Evolutionary conservation across 2,329 filamentous ascomycete genomes (phyloP), one percentile per base, ranked within the genome.

Genomic region (Nemania sp.): DNA sequence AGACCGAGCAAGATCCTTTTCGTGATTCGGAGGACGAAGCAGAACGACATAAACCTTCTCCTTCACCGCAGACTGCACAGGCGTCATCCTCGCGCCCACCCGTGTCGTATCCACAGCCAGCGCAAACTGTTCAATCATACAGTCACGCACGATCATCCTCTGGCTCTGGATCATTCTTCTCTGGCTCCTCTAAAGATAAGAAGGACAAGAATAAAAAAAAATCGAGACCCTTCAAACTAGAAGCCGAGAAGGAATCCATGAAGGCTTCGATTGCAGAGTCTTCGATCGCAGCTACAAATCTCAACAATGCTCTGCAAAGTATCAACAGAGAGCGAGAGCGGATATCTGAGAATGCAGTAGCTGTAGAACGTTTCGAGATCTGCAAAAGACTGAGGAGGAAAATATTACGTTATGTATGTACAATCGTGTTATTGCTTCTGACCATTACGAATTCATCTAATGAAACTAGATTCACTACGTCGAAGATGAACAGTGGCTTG

Each of bases 251-350:
- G 70, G 89, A 89, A 0, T 80, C 88, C 56, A 91, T 99, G 77
- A 87, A 96, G 61, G 84, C 87, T 57, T 84, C 87, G n/a, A 91
- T 99, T 59, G 94, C 93, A 3, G 90, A 93, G 41, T 85, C 92
- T 0, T 92, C 90, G 1, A 89, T 97, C 33, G 90, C 91, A 3
- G 87, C 91, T n/a, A 97, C 90, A 0, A 96, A 96, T 68, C 78
- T 99, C 33, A 80, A 87, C 67, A 97, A 99, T 67, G 84, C 87
- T 1, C 78, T 99, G 31, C 91, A 94, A 70, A 85, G 88, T 49
- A 92, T 97, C 73, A 97, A 97, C 69, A 86, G 94, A 56, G 94
- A 97, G 70, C 82, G 77, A 43, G 86, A 96, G 71, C 87, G 89
- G 3, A 91, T 97, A 26, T 96, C 91, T 5, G 88, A 96, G 31